Evolutionary conservation across 2,329 filamentous ascomycete genomes (phyloP).

Genomic region (Xylaria sp.): DNA sequence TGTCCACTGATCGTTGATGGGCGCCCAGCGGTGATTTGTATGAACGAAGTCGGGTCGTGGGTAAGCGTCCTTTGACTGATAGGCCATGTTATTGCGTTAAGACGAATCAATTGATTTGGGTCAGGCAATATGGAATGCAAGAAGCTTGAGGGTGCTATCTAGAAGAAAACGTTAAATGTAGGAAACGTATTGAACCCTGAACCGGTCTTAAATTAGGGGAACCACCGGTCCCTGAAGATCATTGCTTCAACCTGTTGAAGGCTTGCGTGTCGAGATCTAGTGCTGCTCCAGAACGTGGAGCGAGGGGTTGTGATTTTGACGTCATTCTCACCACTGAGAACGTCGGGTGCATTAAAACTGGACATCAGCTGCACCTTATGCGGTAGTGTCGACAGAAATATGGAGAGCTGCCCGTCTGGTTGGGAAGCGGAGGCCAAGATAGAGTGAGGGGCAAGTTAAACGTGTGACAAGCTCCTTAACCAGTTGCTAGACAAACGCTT

Average conservation of each 20-base stretch:
- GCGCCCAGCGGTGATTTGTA: slow-evolving; percentile 59
- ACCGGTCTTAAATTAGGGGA: background rate
- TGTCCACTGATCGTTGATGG: slow-evolving; percentile 67
- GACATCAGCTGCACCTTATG: slow-evolving; percentile 24
- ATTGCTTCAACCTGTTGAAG: slow-evolving; percentile 7
- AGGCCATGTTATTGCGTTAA: slow-evolving; percentile 34
- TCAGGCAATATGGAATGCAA: background rate
- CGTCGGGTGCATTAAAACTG: slow-evolving; percentile 33
- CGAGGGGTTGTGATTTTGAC: slow-evolving; percentile 32
- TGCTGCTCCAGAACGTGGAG: slow-evolving; percentile 6
- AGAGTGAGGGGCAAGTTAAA: slow-evolving; percentile 4
- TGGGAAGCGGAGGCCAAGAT: slow-evolving; percentile 6
- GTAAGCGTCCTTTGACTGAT: slow-evolving; percentile 49
- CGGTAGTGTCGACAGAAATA: slow-evolving; percentile 11
- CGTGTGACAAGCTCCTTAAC: no score
- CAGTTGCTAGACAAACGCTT: background rate
- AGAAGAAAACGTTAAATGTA: background rate
- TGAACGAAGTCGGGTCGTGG: slow-evolving; percentile 70
- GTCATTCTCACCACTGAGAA: slow-evolving; percentile 37
- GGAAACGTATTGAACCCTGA: slow-evolving; percentile 4
- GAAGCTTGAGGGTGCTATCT: slow-evolving; percentile 9
- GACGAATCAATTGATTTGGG: background rate
- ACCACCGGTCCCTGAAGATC: slow-evolving; percentile 24
- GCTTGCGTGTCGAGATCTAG: slow-evolving; percentile 18
- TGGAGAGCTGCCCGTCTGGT: slow-evolving; percentile 2